Evolutionary conservation across 177 flowering plant species (phyloP), one percentile per base, ranked within the genome.

Genomic region (Vitis hybrid): DNA sequence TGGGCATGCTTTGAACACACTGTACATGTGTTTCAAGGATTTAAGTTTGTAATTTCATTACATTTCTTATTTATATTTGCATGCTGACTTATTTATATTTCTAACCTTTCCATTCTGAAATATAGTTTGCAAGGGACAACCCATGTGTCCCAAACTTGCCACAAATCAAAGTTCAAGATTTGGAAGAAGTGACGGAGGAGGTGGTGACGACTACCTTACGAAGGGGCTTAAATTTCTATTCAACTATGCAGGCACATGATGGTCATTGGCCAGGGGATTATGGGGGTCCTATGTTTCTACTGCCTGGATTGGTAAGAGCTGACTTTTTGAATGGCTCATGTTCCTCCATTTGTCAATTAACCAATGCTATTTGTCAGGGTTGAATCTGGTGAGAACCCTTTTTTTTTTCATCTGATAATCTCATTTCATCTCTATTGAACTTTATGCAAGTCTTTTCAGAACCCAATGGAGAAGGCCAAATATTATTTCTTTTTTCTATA

Each of bases 211-310:
- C 50, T 2, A 77, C 84, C 4, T 67, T 83, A 17, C 18, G 77
- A 56, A 75, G 81, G 58, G 86, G 77, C 19, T 8, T 83, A 10
- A 66, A 64, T 56, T 81, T 73, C 66, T 73, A 74, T 63, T 75
- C 84, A 2, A 69, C 81, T 2, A 26, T 83, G 1, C 86, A 83
- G 64, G 78, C 82, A 15, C 68, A 78, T 34, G 82, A 81, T 64
- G 82, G 84, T 23, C 81, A 78, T 65, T 83, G 86, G 86, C 81
- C 84, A 2, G 81, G 79, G 23, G 86, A 83, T 34, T 79, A 74
- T 54, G 83, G 81, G 2, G 86, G 86, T 40, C 84, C 86, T 17
- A 68, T 81, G 75, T 83, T 81, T 74, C 77, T 83, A 15, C 67
- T 83, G 11, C 86, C 86, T 49, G 78, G 81, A 40, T 52, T 83